Base-by-base conservation (phyloP, 1,284 basidiomycete genomes). In the Rhodotorula sp. region DNA sequence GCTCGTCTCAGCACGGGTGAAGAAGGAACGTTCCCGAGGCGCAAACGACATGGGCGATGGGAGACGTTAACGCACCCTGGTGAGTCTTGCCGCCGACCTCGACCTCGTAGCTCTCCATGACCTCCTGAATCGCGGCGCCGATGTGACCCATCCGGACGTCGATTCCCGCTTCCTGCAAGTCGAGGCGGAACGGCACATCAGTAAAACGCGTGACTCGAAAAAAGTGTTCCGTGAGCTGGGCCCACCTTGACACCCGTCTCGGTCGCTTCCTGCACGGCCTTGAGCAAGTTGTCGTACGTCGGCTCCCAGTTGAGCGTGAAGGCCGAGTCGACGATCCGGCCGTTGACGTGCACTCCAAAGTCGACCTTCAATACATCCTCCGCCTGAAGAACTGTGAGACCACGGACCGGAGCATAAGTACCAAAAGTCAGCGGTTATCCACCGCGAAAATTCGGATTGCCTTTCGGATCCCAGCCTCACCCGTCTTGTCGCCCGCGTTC, bases 81-180 rank as follows among this genome's bases (percentile, higher is more conserved):
- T 90, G 86, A 29, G 89, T 86, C 81, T 95, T 93, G 52, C 93
- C 91, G 46, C 89, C 86, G 29, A 94, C 88, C 79, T 95, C 93
- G 26, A 99, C 94, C 81, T 99, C 97, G 80, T 98, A 97, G 7
- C 91, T 93, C 81, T 98, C 95, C 97, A 99, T 99, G 5, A 94
- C 95, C 82, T 99, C 97, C 81, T 99, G 96, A 71, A 99, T 95
- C 54, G 87, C 87, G 0, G 89, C 94, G 12, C 90, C 97, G 52
- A 99, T 87, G 80, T 99, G 96, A 72, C 93, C 94, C 61, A 99
- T 85, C 59, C 95, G 88, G 1, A 92, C 92, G 79, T 99, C 97
- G 78, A 99, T 98, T 5, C 97, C 97, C 12, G 96, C 91, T 86
- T 94, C 93, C 93, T 94, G 75, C 54, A 0, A 20, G 12, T n/a